phyloP scores from a whole-genome alignment of 139 green algal genomes.

The Microglena sp. region DNA sequence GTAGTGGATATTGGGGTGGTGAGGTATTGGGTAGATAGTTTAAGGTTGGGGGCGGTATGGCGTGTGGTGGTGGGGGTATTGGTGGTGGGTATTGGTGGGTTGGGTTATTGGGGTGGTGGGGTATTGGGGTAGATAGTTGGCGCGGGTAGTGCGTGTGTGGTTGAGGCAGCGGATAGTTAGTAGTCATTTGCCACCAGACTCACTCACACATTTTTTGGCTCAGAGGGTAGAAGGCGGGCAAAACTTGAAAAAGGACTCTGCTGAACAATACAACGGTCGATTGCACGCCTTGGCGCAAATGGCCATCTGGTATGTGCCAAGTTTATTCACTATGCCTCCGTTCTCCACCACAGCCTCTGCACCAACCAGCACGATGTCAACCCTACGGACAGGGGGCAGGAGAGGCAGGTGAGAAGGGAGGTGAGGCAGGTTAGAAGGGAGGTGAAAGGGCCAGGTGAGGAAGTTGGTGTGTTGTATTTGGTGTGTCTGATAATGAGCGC shows the following conservation, averaged over 20 bases:
- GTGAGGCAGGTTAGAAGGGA: not conserved
- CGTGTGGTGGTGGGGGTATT: too few species aligned
- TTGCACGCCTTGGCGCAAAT: constrained; percentile 55
- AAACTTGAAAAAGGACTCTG: constrained; percentile 96
- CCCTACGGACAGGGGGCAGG: constrained; percentile 29
- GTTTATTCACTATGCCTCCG: constrained; percentile 93
- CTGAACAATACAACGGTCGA: constrained; percentile 89
- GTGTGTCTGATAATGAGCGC: too few species aligned
- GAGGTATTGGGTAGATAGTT: not conserved
- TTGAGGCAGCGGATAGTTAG: not conserved
- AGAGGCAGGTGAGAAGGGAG: not conserved
- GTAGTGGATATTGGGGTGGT: too few species aligned
- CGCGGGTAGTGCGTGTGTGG: not conserved
- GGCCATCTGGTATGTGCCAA: constrained; percentile 67
- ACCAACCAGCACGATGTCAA: constrained; percentile 86
- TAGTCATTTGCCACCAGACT: not conserved
- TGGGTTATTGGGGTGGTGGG: not conserved
- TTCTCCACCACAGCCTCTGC: constrained; percentile 93
- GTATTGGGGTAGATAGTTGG: not conserved
- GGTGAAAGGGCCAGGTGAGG: not conserved
- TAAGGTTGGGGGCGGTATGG: too few species aligned
- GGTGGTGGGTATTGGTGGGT: too few species aligned
- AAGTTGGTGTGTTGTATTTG: not conserved
- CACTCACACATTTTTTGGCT: constrained; percentile 12
- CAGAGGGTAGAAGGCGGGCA: constrained; percentile 32